Percentiles rank a stretch among this genome's conserved stretches.
These are phyloP conservation scores for Telopea speciosissima DNA, from an alignment of 177 flowering plant species.

Conservation along the genomic window DNA sequence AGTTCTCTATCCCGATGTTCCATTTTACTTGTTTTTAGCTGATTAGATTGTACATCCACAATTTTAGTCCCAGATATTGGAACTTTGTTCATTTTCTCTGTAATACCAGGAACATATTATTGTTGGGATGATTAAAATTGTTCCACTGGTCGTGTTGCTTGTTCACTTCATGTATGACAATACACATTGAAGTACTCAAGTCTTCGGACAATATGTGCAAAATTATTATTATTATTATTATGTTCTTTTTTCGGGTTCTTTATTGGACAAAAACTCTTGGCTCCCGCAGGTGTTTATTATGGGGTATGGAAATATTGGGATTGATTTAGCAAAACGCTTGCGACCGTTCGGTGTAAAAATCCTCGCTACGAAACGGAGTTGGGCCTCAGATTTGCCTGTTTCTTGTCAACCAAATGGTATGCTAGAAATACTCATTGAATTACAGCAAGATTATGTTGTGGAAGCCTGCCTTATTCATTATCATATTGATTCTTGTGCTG, in stretches of 20 bases:
- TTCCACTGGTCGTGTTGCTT: not conserved
- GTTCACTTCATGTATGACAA: not conserved
- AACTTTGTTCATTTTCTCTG: no score
- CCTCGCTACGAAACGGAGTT: constrained; percentile 80
- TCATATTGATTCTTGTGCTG: constrained; percentile 9
- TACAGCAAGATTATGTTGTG: not conserved
- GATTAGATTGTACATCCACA: no score
- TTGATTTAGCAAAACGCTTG: constrained; percentile 77
- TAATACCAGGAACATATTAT: not conserved
- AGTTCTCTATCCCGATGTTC: not conserved
- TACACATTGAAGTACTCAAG: not conserved
- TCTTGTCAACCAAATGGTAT: constrained; percentile 36
- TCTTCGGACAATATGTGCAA: not conserved
- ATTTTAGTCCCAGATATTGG: not conserved
- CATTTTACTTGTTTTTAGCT: not conserved
- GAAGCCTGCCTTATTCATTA: constrained; percentile 9
- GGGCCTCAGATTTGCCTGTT: constrained; percentile 30
- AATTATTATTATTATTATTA: no score
- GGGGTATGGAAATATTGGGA: constrained; percentile 87
- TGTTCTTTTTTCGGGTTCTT: not conserved
- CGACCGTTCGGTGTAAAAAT: constrained; percentile 81
- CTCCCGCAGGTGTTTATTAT: constrained; percentile 68
- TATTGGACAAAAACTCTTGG: not conserved
- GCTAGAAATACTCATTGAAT: not conserved
- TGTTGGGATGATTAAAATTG: not conserved